Conservation (phyloP, 306 rosid species). For the Cucurbita pepo region DNA sequence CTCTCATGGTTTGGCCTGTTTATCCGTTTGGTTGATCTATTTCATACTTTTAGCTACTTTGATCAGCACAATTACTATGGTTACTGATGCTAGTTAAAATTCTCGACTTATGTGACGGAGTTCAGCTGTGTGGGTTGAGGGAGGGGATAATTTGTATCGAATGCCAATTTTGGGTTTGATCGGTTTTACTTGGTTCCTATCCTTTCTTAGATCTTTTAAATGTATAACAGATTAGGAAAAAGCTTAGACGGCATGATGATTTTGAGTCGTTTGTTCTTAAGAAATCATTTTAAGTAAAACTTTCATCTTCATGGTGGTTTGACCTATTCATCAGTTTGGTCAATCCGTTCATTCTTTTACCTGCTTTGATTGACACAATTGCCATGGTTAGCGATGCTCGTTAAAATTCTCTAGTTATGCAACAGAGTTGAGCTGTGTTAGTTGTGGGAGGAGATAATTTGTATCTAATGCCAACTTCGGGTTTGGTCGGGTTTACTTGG, state of each 20-base stretch:
- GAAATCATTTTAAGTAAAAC: background rate
- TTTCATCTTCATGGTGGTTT: background rate
- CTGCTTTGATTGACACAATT: too few relatives aligned
- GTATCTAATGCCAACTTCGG: background rate
- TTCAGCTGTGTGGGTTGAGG: background rate
- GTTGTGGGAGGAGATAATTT: background rate
- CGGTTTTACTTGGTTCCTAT: background rate
- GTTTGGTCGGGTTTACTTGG: background rate
- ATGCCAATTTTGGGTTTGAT: background rate
- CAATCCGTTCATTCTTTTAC: too few relatives aligned
- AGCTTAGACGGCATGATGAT: background rate
- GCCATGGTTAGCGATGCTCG: too few relatives aligned
- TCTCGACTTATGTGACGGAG: background rate
- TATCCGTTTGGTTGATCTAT: background rate
- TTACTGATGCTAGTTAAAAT: background rate
- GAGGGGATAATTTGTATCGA: background rate
- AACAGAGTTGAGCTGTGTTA: background rate
- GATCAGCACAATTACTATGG: too few relatives aligned
- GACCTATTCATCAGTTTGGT: background rate
- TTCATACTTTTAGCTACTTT: too few relatives aligned
- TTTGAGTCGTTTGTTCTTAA: too few relatives aligned
- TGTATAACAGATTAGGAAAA: background rate
- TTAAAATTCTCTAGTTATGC: background rate
- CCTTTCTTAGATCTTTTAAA: background rate
- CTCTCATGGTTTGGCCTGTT: background rate